Evolutionary conservation across 805 yeast genomes (phyloP), one percentile per base, ranked within the genome.

Genomic region (Komagataella pseudopastoris): DNA sequence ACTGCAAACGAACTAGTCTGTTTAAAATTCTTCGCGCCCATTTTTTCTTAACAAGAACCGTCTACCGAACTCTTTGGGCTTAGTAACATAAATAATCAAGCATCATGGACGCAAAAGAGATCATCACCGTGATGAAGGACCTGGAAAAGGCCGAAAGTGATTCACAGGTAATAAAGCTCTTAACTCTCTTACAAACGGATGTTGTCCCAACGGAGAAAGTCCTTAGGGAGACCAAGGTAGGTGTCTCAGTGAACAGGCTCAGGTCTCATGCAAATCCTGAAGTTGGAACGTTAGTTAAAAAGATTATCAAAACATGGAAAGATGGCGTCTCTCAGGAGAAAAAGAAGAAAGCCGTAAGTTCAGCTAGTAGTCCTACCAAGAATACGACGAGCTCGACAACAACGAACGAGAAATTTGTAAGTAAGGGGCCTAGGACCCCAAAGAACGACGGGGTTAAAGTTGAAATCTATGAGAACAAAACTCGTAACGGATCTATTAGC

Each of bases 141-240:
- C 76, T 91, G 61, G 96, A 89, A 56, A 85, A 85, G 68, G 77
- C 87, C 20, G 69, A 76, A 36, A 77, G 77, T 51, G 83, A 86
- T 51, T 78, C 76, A 45, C 76, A 84, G 3, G 77, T 86, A 23
- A 61, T 85, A 51, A 85, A 83, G 62, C 76, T 90, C 16, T 69
- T 91, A 56, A 76, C 72, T 46, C 71, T 76, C 22, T 70, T 91
- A 54, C 81, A 84, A 57, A 78, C 75, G 52, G 87, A 86, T 10
- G 86, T 88, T 50, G 71, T 73, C 58, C 96, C 98, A 7, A 82
- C 95, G 1, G 98, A 91, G 62, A 78, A 81, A 63, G 71, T 91
- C 43, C 72, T 91, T 50, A 77, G 97, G 60, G 95, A 91, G 61
- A 93, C 99, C 6, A 89, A 88, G 65, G 91, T 93, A n/a, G 99